Evolutionary conservation across 2,329 filamentous ascomycete species (phyloP).

Genomic region (Arthrobotrys entomopaga): DNA sequence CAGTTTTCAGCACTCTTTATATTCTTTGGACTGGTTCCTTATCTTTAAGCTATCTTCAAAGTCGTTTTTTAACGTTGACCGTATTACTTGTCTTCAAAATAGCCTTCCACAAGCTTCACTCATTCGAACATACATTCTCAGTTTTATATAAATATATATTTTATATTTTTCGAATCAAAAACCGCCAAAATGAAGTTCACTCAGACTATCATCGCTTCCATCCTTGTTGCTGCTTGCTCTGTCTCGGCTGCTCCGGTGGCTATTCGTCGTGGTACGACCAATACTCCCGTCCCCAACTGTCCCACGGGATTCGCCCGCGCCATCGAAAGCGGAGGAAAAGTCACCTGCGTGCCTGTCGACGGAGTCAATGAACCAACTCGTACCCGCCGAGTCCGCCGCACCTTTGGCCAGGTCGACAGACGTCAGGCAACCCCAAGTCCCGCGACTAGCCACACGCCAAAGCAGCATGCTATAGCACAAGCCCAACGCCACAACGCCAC

Average conservation of each 20-base stretch:
- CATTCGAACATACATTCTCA: background rate
- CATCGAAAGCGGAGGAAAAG: background rate
- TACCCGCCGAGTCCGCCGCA: background rate
- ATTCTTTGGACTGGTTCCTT: constrained; percentile 43
- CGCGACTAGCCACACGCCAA: constrained; percentile 15
- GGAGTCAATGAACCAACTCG: background rate
- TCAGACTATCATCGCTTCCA: constrained; percentile 15
- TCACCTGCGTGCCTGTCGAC: constrained; percentile 1
- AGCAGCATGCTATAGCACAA: constrained; percentile 25
- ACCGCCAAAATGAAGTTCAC: constrained; percentile 47
- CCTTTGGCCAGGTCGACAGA: background rate
- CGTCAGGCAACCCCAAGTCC: background rate
- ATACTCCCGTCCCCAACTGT: background rate
- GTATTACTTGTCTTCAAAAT: constrained; percentile 24
- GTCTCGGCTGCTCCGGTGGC: constrained; percentile 7
- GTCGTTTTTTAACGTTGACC: constrained; percentile 14
- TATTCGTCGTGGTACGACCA: too few relatives aligned
- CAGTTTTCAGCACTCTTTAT: constrained; percentile 31
- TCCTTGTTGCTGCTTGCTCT: constrained; percentile 17
- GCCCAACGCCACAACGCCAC: constrained; percentile 36
- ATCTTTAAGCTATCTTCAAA: constrained; percentile 17
- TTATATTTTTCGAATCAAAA: constrained; percentile 13
- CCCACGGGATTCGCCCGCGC: background rate
- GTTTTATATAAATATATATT: background rate
- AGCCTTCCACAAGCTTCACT: background rate